A percentile compares a stretch with the other conserved stretches of the same genome.
phyloP scores from a whole-genome alignment of 75 land plant species.

The Adiantum capillusveneris region DNA sequence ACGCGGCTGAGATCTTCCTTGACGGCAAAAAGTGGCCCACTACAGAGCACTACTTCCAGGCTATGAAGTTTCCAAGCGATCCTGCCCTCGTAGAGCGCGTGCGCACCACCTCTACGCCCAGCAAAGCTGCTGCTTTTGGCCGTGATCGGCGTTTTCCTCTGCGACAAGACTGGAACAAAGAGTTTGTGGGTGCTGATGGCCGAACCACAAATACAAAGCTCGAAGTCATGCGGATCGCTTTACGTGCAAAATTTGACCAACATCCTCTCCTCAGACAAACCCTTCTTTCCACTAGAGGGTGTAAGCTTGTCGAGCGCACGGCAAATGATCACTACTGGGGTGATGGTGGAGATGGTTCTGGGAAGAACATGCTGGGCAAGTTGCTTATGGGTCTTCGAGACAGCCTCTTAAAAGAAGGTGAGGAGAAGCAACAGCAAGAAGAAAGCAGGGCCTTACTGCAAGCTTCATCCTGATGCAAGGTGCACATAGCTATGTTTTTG shows the following conservation, averaged over 20 bases:
- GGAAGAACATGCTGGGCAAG: constrained; percentile 16
- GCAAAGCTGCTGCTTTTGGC: no score
- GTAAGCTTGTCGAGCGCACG: constrained; percentile 3
- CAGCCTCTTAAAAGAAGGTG: neutral
- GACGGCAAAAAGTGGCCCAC: constrained; percentile 15
- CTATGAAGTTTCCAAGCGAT: neutral
- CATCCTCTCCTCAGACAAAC: neutral
- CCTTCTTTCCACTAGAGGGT: constrained; percentile 1
- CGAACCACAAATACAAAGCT: neutral
- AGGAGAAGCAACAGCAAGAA: no score
- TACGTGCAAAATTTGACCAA: constrained; percentile 14
- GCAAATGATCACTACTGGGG: constrained; percentile 9
- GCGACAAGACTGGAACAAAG: no score
- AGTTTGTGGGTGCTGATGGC: constrained; percentile 1
- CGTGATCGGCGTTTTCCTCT: no score
- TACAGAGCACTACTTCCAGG: constrained; percentile 15
- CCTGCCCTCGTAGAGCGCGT: neutral
- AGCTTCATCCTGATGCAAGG: no score
- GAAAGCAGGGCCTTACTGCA: no score
- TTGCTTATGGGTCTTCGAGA: constrained; percentile 8
- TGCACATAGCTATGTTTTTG: no score
- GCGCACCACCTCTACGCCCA: neutral
- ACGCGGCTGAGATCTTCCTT: neutral
- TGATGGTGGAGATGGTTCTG: constrained; percentile 10
- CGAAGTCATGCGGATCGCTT: constrained; percentile 6